Percentiles rank a stretch among this genome's conserved stretches.
Evolutionary conservation across 306 rosid genomes (phyloP).

Genomic region (Cucurbita maxima): DNA sequence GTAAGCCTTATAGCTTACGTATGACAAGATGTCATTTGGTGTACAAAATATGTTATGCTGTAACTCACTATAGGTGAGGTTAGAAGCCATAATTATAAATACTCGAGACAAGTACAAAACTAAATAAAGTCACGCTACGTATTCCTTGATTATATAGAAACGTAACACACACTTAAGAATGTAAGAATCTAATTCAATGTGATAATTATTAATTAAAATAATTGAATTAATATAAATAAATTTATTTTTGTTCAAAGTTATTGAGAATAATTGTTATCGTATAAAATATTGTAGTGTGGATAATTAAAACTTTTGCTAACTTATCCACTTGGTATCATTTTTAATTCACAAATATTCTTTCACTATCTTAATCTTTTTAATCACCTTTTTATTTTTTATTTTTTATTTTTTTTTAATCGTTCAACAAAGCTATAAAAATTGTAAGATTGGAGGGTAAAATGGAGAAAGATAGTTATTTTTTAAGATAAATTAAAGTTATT

Average conservation of each 20-base stretch:
- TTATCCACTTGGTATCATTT: not conserved
- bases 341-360: not conserved
- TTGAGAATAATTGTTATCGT: not conserved
- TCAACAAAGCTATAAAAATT: not conserved
- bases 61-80: not conserved
- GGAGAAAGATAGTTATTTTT: not conserved
- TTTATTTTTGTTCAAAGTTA: not conserved
- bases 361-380: not conserved
- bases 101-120: not conserved
- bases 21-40: no score
- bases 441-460: not conserved
- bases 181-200: not conserved
- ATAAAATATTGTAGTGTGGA: not conserved
- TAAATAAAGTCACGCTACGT: no score
- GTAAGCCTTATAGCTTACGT: not conserved
- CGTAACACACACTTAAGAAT: no score
- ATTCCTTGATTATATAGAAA: no score
- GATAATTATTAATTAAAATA: not conserved
- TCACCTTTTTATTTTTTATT: not conserved
- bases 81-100: not conserved
- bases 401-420: not conserved
- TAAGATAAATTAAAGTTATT: not conserved
- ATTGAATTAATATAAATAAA: not conserved
- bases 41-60: no score
- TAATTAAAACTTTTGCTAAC: not conserved